Conservation (phyloP, 345 rosid species). For the Cardiospermum halicacabum region DNA sequence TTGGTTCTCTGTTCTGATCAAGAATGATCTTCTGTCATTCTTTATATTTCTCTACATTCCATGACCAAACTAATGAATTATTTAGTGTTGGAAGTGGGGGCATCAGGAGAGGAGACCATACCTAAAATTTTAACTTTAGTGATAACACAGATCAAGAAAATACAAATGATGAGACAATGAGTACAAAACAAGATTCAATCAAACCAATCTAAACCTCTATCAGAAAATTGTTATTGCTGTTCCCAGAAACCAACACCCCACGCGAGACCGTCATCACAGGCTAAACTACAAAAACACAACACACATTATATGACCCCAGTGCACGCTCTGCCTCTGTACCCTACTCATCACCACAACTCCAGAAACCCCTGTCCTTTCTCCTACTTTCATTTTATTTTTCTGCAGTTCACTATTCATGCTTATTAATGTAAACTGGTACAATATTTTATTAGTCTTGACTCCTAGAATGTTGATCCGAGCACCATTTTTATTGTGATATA, state of each 20-base stretch:
- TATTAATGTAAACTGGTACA: too few species aligned
- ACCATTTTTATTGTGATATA: background rate
- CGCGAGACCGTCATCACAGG: conserved; percentile 19
- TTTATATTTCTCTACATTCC: background rate
- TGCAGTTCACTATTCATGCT: too few species aligned
- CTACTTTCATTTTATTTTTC: too few species aligned
- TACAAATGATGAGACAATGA: conserved; percentile 39
- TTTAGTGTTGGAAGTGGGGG: background rate
- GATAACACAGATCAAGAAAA: conserved; percentile 22
- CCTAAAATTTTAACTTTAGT: conserved; percentile 11
- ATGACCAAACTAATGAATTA: background rate
- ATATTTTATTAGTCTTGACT: too few species aligned
- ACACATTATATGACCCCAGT: conserved; percentile 1
- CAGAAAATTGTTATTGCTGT: background rate
- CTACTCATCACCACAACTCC: too few species aligned
- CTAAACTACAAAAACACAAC: conserved; percentile 18
- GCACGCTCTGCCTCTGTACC: background rate
- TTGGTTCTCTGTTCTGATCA: too few species aligned
- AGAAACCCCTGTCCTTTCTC: too few species aligned
- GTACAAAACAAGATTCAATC: conserved; percentile 44
- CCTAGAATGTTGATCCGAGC: too few species aligned
- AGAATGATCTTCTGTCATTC: background rate
- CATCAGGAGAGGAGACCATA: conserved; percentile 30
- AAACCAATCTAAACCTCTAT: too few species aligned
- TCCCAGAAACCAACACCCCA: conserved; percentile 7